phyloP scores from a whole-genome alignment of 2,329 filamentous ascomycete species.

The Neocucurbitaria cava region DNA sequence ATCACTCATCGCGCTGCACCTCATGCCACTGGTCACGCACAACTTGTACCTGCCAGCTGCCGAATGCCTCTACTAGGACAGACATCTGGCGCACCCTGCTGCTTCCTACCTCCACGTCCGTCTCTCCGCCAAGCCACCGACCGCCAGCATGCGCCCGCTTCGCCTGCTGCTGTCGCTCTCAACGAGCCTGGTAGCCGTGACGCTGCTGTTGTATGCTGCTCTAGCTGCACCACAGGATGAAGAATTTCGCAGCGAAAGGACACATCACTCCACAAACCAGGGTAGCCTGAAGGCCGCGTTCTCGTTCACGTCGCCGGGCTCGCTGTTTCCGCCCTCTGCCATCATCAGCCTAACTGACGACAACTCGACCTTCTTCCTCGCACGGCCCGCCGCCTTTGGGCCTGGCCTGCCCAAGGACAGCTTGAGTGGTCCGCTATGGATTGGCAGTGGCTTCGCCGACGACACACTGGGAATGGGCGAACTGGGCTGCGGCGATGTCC shows the following conservation, averaged over 20 bases:
- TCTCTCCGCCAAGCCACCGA: conserved; percentile 6
- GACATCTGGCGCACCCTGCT: conserved; percentile 34
- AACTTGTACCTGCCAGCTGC: conserved; percentile 13
- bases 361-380: conserved; percentile 96
- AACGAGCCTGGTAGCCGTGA: conserved; percentile 52
- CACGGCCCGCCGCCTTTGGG: conserved; percentile 91
- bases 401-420: conserved; percentile 77
- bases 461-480: conserved; percentile 74
- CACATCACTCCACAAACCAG: conserved; percentile 34
- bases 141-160: conserved; percentile 45
- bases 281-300: conserved; percentile 52
- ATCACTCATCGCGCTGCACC: conserved; percentile 17
- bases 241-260: conserved; percentile 13
- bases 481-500: conserved; percentile 92
- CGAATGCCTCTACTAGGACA: conserved; percentile 30
- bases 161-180: conserved; percentile 51
- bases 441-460: conserved; percentile 89
- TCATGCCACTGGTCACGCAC: conserved; percentile 5
- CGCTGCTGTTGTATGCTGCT: conserved; percentile 53
- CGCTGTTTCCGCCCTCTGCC: conserved; percentile 92
- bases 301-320: conserved; percentile 68
- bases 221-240: conserved; percentile 31
- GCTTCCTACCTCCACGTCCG: conserved; percentile 10
- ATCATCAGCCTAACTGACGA: conserved; percentile 97
- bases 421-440: conserved; percentile 89